Conservation (phyloP, 2,329 filamentous ascomycete species). For the Chaetomiaceae sp. region DNA sequence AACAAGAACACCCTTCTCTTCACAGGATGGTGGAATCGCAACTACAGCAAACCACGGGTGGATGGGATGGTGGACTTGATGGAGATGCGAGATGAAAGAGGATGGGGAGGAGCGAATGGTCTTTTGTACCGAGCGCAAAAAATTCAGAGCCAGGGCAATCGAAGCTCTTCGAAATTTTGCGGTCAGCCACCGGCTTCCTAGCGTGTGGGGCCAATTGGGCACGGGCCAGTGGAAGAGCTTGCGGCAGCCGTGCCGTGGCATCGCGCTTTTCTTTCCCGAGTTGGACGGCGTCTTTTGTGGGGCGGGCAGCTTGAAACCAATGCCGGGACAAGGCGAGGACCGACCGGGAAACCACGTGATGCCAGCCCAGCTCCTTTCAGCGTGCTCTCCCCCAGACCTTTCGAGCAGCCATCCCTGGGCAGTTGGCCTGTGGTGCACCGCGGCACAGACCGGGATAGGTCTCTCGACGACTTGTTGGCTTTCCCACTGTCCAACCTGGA, state of each 20-base stretch:
- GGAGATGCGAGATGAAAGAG: slow-evolving; percentile 19
- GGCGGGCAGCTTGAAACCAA: no score
- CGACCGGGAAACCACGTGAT: slow-evolving; percentile 1
- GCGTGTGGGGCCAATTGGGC: slow-evolving; percentile 13
- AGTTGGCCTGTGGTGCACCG: no score
- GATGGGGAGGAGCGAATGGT: slow-evolving; percentile 16
- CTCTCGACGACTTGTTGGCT: no score
- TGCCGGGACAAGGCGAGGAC: background rate
- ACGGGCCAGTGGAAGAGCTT: background rate
- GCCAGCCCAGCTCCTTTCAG: background rate
- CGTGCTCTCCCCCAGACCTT: no score
- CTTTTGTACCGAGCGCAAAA: slow-evolving; percentile 24
- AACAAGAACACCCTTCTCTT: slow-evolving; percentile 16
- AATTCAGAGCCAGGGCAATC: slow-evolving; percentile 24
- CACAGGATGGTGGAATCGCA: slow-evolving; percentile 15
- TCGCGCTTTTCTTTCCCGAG: background rate
- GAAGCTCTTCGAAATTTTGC: slow-evolving; percentile 26
- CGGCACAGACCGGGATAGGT: no score
- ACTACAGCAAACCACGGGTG: slow-evolving; percentile 19
- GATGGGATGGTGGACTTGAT: slow-evolving; percentile 17
- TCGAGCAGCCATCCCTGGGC: no score
- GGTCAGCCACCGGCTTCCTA: slow-evolving; percentile 15
- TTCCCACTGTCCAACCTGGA: no score
- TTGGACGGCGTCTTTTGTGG: no score
- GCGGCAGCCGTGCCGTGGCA: background rate